Base-by-base conservation (phyloP, 2,329 filamentous ascomycete genomes). In the Claviceps maximensis region DNA sequence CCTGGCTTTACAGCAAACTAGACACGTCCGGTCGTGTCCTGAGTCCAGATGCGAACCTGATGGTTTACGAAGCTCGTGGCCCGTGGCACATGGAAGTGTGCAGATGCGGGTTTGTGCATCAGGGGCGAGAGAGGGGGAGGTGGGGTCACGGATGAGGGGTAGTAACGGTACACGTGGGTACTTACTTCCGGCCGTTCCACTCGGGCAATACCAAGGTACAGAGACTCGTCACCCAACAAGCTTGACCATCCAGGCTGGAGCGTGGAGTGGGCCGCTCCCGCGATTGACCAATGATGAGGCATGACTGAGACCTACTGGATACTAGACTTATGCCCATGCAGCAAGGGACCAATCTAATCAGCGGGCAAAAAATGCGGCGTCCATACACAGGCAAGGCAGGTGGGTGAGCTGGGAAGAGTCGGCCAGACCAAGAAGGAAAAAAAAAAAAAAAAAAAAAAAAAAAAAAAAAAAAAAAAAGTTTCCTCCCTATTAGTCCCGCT, bases 241-340 rank as follows among this genome's bases (percentile, higher is more conserved):
- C 15, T 6, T n/a, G 36, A n/a, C 15, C 36, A 38, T 38, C 4
- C 36, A 38, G 36, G 36, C 36, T 38, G 36, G n/a, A n/a, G 7
- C 36, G 5, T 7, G 36, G 2, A 38, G 36, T 38, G 36, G 36
- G 36, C n/a, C 23, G 33, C 41, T 4, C 23, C 9, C n/a, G 27
- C 25, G n/a, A 54, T 54, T 54, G 53, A 19, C 49, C 53, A 54
- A 54, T 54, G 6, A 54, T 33, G 33, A 6, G 8, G 19, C 33
- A 21, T n/a, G 5, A 19, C 8, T 9, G 23, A 19, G 47, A 23
- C 7, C 45, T 17, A 21, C 42, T 23, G 9, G 19, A 9, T 38
- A 17, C 36, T 17, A 2, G 15, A 51, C 42, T 4, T n/a, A 36
- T 12, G 36, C 47, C 21, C 48, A 49, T 51, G 49, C 53, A 25